phyloP scores from a whole-genome alignment of 805 yeast genomes.

The Monosporozyma solicola region DNA sequence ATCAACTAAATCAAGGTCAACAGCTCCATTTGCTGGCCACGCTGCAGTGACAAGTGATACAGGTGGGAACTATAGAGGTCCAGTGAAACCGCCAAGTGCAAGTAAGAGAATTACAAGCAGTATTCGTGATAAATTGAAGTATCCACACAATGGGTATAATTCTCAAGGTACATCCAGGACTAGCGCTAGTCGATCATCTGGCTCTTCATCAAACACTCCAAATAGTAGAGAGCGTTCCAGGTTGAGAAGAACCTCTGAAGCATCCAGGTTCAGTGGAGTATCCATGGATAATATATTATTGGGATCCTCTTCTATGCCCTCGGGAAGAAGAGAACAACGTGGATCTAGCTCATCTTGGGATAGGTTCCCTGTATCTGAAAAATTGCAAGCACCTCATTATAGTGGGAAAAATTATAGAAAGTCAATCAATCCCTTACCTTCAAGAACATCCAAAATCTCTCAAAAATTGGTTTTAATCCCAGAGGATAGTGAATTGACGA shows the following conservation, averaged over 20 bases:
- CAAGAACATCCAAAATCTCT: constrained; percentile 74
- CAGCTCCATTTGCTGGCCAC: constrained; percentile 74
- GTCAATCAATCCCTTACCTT: constrained; percentile 19
- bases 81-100: not conserved
- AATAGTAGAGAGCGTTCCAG: not conserved
- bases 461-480: constrained; percentile 86
- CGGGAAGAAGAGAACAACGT: constrained; percentile 46
- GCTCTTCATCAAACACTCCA: not conserved
- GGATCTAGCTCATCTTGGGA: constrained; percentile 31
- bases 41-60: constrained; percentile 18
- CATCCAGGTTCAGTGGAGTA: constrained; percentile 55
- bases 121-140: not conserved
- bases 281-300: constrained; percentile 73
- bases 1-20: constrained; percentile 39
- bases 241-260: constrained; percentile 8
- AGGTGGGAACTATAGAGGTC: not conserved
- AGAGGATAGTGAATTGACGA: constrained; percentile 23
- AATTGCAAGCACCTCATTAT: constrained; percentile 3
- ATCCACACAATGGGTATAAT: constrained; percentile 4
- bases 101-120: not conserved
- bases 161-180: not conserved
- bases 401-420: constrained; percentile 7
- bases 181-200: not conserved
- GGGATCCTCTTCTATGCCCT: constrained; percentile 79
- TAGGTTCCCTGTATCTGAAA: constrained; percentile 7